Evolutionary conservation across 116 monocot species (phyloP), one percentile per base, ranked within the genome.

Genomic region (Trichopus zeylanicus): DNA sequence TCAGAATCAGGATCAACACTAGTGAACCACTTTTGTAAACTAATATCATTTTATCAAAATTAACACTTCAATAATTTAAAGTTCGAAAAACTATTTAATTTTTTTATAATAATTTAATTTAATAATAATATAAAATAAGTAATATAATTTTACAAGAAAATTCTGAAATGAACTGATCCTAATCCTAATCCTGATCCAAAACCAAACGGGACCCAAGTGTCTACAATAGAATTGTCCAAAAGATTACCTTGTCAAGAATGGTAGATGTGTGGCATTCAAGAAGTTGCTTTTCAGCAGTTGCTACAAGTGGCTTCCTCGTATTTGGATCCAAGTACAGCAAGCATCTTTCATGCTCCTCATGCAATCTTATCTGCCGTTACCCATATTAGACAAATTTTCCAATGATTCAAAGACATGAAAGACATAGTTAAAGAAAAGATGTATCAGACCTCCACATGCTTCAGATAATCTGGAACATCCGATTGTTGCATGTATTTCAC

Each of bases 331-430:
- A 74, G 67, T 99, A 99, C 37, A 92, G 82, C 58, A 92, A 62
- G 61, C 99, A 99, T 64, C 92, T 82, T 70, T 99, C 99, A 68
- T 99, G 72, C 32, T 99, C 99, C 78, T 99, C 99, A 64, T 83
- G 86, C 73, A 99, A 79, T 69, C 99, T 92, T 63, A 62, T 59
- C 99, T 99, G 78, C 51, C 81, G n/a, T 27, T 56, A 29, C 24
- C 5, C 29, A 19, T 31, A 29, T 3, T 16, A 33, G 34, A 37
- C 26, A 55, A 25, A 22, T 12, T 56, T 48, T 25, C 21, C 31
- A 3, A 48, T 4, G 15, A n/a, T n/a, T n/a, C n/a, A n/a, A n/a
- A n/a, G n/a, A n/a, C n/a, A n/a, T n/a, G n/a, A n/a, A n/a, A n/a
- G n/a, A n/a, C n/a, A n/a, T n/a, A n/a, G n/a, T n/a, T 24, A 51